Base-by-base conservation (phyloP, 176 grass and related monocot species). In the Phoenix roebelenii region DNA sequence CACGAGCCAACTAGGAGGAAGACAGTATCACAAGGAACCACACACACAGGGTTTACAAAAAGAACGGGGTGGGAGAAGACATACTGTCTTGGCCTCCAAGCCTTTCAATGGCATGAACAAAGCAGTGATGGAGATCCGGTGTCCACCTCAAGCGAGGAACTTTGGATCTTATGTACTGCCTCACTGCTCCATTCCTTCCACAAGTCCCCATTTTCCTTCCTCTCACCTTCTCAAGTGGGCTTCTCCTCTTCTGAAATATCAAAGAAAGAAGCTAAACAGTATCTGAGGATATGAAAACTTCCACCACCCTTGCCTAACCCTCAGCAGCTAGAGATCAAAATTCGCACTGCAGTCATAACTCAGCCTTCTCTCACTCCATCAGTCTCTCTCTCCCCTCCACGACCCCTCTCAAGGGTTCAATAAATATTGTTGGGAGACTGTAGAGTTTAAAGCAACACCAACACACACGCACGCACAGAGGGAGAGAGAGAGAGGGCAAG, bases 61-160 rank as follows among this genome's bases (percentile, higher is more conserved):
- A 28, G 75, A 12, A 20, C 20, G 51, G 22, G 18, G 48, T 39
- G 57, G 32, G 9, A 39, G 35, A 44, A 44, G 35, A 12, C 89
- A 25, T 78, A 95, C 89, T 92, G 50, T 92, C 65, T 7, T 70
- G 93, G 22, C 93, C 81, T 18, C 93, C 93, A 16, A 98, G 93
- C 79, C 70, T 70, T 50, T 74, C 79, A 24, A 98, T 75, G 63
- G 93, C 93, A 23, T 84, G 64, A 49, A 85, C 29, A 66, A 98
- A 98, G 81, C 76, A 79, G 58, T 26, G 79, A 64, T 98, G 87
- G 68, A 98, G 87, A 61, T 98, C 93, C 16, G 68, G 72, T 0
- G 93, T 98, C 93, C 93, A 98, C 66, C 87, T 55, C 69, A 98
- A 54, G 59, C 93, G 69, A 7, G 93, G 84, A 67, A 81, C 70